Conservation (phyloP, 768 basidiomycete species). For the Strobilomyces confusus region DNA sequence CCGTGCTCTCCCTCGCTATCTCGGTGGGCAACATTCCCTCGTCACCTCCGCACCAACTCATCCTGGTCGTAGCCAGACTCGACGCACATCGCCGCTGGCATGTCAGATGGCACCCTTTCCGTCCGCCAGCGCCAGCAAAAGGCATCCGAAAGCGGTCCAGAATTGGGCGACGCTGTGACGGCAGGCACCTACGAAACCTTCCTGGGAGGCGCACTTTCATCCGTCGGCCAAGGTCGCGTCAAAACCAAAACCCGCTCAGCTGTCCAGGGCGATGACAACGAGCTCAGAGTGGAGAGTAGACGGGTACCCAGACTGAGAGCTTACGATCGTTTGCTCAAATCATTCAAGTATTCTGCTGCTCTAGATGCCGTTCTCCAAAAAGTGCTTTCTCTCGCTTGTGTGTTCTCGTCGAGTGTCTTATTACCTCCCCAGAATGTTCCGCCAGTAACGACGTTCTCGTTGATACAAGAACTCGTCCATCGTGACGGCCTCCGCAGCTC, state of each 20-base stretch:
- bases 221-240: slow-evolving; percentile 52
- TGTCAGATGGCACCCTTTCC: slow-evolving; percentile 98
- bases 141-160: slow-evolving; percentile 47
- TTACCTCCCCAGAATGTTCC: slow-evolving; percentile 62
- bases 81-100: slow-evolving; percentile 94
- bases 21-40: slow-evolving; percentile 51
- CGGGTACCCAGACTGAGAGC: slow-evolving; percentile 70
- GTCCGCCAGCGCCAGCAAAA: slow-evolving; percentile 84
- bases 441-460: slow-evolving; percentile 81
- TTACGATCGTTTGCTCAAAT: slow-evolving; percentile 87
- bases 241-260: slow-evolving; percentile 47
- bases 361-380: slow-evolving; percentile 88
- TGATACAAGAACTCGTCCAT: slow-evolving; percentile 90
- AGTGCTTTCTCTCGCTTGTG: slow-evolving; percentile 37
- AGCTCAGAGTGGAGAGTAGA: slow-evolving; percentile 73
- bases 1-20: slow-evolving; percentile 83
- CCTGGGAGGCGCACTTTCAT: slow-evolving; percentile 49
- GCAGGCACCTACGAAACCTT: slow-evolving; percentile 67
- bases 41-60: slow-evolving; percentile 8
- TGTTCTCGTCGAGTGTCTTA: neutral
- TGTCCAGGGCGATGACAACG: slow-evolving; percentile 60
- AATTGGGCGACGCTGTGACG: slow-evolving; percentile 39
- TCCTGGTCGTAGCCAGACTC: slow-evolving; percentile 72
- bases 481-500: slow-evolving; percentile 86
- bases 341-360: slow-evolving; percentile 92